Base-by-base conservation (phyloP, 192 early-diverging fungal genomes). In the Mortierella hygrophila region DNA sequence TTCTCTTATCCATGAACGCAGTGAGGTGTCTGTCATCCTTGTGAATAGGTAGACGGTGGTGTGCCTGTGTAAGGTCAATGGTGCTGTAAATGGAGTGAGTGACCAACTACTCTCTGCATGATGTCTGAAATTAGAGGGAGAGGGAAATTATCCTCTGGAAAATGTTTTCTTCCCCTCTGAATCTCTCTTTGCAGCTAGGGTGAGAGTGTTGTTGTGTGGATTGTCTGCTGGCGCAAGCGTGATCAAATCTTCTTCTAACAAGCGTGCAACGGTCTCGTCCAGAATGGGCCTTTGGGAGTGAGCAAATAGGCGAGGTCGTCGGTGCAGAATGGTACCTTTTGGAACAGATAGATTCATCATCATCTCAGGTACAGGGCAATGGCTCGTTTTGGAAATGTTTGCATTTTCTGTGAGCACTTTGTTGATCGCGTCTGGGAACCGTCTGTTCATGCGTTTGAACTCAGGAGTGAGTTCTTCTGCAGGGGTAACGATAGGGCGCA, bases 1-100 rank as follows among this genome's bases (percentile, higher is more conserved):
- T 44, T 44, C 42, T 10, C 42, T 44, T 10, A 44, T 44, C 0
- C 42, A 44, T 44, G 11, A 44, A 37, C 21, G 57, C 38, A 16
- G 70, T 72, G 40, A 37, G 29, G 65, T 77, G 75, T 21, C 38
- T 29, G 38, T 77, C 75, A 32, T 68, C 75, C 0, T 68, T 65
- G 47, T 77, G 42, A 26, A 77, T 55, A 49, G 75, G 75, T 37
- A 77, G 44, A 23, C 46, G 65, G 47, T 77, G 75, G 29, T 77
- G 68, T 23, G 75, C 65, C 37, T 77, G 65, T 38, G 38, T 37
- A 15, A 70, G 40, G 38, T 77, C 76, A 35, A 70, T 44, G 21
- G 68, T 77, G 21, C 57, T 68, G 41, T 70, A 77, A 3, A 77
- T 35, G 21, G 63, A 16, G 21, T 40, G 63, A 16, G 21, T 40